These are phyloP conservation scores for Penicillium alfredii DNA, from an alignment of 495 filamentous ascomycete species.

Conservation along the genomic window DNA sequence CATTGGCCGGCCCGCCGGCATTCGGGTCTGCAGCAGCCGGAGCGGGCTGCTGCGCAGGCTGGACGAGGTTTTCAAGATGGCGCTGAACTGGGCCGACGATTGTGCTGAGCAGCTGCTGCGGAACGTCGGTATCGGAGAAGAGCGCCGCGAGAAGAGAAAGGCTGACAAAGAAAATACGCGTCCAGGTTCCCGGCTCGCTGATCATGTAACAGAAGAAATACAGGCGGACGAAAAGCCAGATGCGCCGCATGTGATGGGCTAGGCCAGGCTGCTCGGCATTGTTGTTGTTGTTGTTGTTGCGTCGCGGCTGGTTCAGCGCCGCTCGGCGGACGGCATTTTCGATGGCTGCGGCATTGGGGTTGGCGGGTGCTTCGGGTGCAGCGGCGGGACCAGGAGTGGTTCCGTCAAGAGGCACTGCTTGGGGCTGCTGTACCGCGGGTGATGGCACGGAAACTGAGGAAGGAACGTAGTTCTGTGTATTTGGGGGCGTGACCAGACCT, in stretches of 20 bases:
- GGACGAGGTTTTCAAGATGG: slow-evolving; percentile 68
- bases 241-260: slow-evolving; percentile 48
- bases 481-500: slow-evolving; percentile 47
- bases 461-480: slow-evolving; percentile 35
- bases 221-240: slow-evolving; percentile 77
- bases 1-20: slow-evolving; percentile 1
- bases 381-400: slow-evolving; percentile 36
- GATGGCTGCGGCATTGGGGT: slow-evolving; percentile 23
- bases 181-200: slow-evolving; percentile 65
- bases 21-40: slow-evolving; percentile 9
- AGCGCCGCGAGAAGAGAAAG: slow-evolving; percentile 54
- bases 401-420: no score
- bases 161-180: slow-evolving; percentile 59
- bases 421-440: no score
- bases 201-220: slow-evolving; percentile 76
- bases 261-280: slow-evolving; percentile 41
- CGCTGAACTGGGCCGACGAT: slow-evolving; percentile 58
- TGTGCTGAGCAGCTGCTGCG: slow-evolving; percentile 50
- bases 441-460: no score
- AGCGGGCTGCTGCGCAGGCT: slow-evolving; percentile 29
- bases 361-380: slow-evolving; percentile 20
- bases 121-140: slow-evolving; percentile 58
- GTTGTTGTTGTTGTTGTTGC: slow-evolving; percentile 30
- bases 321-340: slow-evolving; percentile 37
- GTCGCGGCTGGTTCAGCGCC: slow-evolving; percentile 32